Evolutionary conservation across 345 rosid genomes (phyloP).

Genomic region (Streptanthus diversifolius): DNA sequence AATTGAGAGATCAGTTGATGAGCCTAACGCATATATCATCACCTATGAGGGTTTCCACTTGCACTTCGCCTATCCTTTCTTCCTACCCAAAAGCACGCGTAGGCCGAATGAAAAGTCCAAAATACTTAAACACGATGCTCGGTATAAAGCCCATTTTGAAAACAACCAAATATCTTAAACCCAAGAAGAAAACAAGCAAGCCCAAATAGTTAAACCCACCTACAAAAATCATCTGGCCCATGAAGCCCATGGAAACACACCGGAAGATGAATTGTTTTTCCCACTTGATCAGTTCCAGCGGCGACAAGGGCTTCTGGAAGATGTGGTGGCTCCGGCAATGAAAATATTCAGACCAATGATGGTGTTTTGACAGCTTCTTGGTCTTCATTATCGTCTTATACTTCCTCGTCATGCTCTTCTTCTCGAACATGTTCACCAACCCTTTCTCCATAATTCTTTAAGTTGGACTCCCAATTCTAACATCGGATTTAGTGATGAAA

Average conservation of each 20-base stretch:
- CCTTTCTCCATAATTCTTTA: slow-evolving; percentile 45
- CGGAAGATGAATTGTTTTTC: slow-evolving; percentile 1
- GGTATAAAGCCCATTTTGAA: slow-evolving; percentile 12
- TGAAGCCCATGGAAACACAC: slow-evolving; percentile 17
- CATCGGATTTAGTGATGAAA: slow-evolving; percentile 3
- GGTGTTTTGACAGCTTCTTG: not conserved
- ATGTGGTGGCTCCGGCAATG: slow-evolving; percentile 61
- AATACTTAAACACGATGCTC: not conserved
- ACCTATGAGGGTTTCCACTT: slow-evolving; percentile 88
- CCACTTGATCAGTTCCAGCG: slow-evolving; percentile 10
- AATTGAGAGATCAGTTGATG: slow-evolving; percentile 72
- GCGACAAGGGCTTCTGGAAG: slow-evolving; percentile 64
- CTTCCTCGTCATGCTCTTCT: slow-evolving; percentile 38
- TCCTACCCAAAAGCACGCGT: slow-evolving; percentile 29
- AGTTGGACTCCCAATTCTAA: slow-evolving; percentile 41
- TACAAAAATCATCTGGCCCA: not conserved
- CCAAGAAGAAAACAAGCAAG: not conserved
- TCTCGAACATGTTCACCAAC: slow-evolving; percentile 41
- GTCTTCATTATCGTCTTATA: slow-evolving; percentile 33
- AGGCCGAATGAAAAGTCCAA: slow-evolving; percentile 43
- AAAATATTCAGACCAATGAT: slow-evolving; percentile 37
- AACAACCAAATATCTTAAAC: not conserved
- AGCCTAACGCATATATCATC: slow-evolving; percentile 58
- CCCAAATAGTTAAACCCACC: not conserved
- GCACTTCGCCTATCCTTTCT: slow-evolving; percentile 58